These are phyloP conservation scores for Trypanosoma theileri DNA, from an alignment of 208 protist genomes.

Conservation along the genomic window DNA sequence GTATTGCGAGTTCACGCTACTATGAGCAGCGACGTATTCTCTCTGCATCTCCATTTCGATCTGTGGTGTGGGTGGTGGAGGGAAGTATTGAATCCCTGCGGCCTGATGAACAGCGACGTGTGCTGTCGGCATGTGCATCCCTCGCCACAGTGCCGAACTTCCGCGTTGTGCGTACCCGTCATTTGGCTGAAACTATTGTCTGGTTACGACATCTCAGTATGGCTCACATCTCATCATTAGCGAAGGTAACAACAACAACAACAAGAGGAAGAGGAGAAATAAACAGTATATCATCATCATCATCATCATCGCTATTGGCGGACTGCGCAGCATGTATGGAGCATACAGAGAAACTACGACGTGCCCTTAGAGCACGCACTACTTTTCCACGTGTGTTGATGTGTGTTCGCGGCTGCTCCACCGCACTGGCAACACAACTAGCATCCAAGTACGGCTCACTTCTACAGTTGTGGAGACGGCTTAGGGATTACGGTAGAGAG, in stretches of 20 bases:
- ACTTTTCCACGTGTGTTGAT: conserved; percentile 74
- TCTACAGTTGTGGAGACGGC: conserved; percentile 41
- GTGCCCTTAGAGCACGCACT: conserved; percentile 47
- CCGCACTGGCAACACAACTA: conserved; percentile 44
- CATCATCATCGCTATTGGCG: not conserved
- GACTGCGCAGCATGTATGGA: conserved; percentile 24
- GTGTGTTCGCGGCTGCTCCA: conserved; percentile 72
- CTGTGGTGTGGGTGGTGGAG: conserved; percentile 79
- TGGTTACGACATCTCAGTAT: conserved; percentile 10
- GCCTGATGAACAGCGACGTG: conserved; percentile 21
- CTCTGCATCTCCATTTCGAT: conserved; percentile 42
- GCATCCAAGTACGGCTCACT: conserved; percentile 58
- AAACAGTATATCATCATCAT: too few relatives aligned
- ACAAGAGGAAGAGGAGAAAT: not conserved
- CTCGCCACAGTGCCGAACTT: conserved; percentile 15
- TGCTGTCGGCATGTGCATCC: conserved; percentile 20
- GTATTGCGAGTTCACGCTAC: conserved; percentile 65
- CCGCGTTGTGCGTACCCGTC: conserved; percentile 21
- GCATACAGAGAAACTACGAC: conserved; percentile 31
- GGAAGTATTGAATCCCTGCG: conserved; percentile 29
- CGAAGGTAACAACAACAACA: not conserved
- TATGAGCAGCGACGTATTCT: conserved; percentile 69
- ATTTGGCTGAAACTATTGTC: conserved; percentile 16
- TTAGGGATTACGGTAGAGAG: conserved; percentile 38
- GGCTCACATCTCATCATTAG: not conserved